These are phyloP conservation scores for Phytophthora sojae DNA, from an alignment of 352 stramenopile species.

Conservation along the genomic window DNA sequence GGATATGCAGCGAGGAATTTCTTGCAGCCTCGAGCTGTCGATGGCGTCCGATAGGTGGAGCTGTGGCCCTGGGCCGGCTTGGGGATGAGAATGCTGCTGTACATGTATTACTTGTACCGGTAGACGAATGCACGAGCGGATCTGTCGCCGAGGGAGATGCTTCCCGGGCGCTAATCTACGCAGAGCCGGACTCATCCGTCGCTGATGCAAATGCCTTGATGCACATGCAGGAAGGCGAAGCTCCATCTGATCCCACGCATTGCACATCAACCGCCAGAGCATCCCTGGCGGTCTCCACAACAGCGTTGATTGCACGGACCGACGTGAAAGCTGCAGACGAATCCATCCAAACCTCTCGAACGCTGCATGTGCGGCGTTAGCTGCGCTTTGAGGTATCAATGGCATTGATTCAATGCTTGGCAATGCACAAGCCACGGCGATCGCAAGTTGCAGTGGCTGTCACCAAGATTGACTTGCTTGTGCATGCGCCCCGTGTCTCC, in stretches of 20 bases:
- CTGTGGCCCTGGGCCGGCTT: too few relatives aligned
- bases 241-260: conserved; percentile 23
- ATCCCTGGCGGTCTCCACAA: conserved; percentile 24
- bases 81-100: background rate
- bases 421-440: background rate
- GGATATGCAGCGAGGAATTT: conserved; percentile 6
- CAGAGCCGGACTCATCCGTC: conserved; percentile 23
- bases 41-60: background rate
- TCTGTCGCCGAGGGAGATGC: conserved; percentile 25
- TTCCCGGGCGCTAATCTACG: conserved; percentile 17
- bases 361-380: too few relatives aligned
- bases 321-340: too few relatives aligned
- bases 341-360: too few relatives aligned
- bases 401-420: too few relatives aligned
- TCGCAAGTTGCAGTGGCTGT: too few relatives aligned
- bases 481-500: too few relatives aligned
- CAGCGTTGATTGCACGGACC: conserved; percentile 19
- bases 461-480: background rate
- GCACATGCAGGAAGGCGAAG: conserved; percentile 1
- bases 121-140: conserved; percentile 22
- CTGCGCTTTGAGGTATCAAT: too few relatives aligned
- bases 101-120: background rate
- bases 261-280: conserved; percentile 33
- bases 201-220: conserved; percentile 9
- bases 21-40: conserved; percentile 2